Evolutionary conservation across 352 stramenopile species (phyloP).

Genomic region (Phytopythium oedochilum): DNA sequence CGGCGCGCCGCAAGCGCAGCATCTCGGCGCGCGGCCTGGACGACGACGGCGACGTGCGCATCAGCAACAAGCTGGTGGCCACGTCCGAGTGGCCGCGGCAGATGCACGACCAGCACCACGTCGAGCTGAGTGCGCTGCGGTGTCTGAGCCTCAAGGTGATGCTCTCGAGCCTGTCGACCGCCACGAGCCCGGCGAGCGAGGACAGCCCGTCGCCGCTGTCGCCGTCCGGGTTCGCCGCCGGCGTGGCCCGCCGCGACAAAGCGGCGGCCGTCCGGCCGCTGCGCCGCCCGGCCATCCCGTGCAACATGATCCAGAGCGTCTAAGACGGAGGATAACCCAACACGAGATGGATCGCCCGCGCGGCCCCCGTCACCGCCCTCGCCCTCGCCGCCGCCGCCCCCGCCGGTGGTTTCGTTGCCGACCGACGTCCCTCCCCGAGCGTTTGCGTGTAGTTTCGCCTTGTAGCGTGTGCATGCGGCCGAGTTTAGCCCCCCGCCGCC

Average conservation of each 20-base stretch:
- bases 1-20: slow-evolving; percentile 16
- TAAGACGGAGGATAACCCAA: slow-evolving; percentile 3
- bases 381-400: background rate
- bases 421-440: background rate
- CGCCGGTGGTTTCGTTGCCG: too few relatives aligned
- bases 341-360: slow-evolving; percentile 2
- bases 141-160: slow-evolving; percentile 55
- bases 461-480: background rate
- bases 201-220: background rate
- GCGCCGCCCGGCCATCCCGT: slow-evolving; percentile 11
- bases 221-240: background rate
- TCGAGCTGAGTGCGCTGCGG: slow-evolving; percentile 42
- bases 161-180: slow-evolving; percentile 30
- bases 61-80: slow-evolving; percentile 11
- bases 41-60: slow-evolving; percentile 14
- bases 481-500: too few relatives aligned
- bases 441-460: too few relatives aligned
- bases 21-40: slow-evolving; percentile 12
- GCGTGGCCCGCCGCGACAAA: background rate
- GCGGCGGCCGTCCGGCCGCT: slow-evolving; percentile 6
- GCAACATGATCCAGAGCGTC: slow-evolving; percentile 24
- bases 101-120: slow-evolving; percentile 28
- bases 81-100: slow-evolving; percentile 20
- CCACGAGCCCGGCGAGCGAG: slow-evolving; percentile 3
- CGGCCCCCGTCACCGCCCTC: background rate